phyloP scores from a whole-genome alignment of 805 yeast species.

The Candida hispaniensis region DNA sequence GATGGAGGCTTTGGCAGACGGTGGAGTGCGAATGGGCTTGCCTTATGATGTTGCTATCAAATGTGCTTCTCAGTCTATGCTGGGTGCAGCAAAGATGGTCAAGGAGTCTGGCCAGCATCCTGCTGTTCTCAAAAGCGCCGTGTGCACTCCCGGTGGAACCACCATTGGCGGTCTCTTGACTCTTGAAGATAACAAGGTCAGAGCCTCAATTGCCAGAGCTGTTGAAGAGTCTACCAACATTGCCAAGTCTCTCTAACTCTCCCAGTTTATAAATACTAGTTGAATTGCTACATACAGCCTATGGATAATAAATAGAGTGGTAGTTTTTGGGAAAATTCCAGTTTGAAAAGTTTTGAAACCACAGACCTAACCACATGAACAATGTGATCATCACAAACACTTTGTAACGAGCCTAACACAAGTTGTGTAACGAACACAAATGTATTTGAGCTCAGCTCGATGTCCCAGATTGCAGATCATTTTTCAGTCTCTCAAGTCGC shows the following conservation, averaged over 20 bases:
- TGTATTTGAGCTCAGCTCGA: no score
- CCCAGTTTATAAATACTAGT: slow-evolving; percentile 19
- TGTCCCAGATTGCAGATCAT: no score
- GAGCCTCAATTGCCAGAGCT: slow-evolving; percentile 79
- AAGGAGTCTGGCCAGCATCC: slow-evolving; percentile 77
- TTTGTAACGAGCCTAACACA: no score
- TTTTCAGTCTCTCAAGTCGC: no score
- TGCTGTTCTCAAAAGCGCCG: slow-evolving; percentile 71
- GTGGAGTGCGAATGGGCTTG: slow-evolving; percentile 89
- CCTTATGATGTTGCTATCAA: slow-evolving; percentile 73
- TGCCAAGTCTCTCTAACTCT: slow-evolving; percentile 38
- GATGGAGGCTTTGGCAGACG: slow-evolving; percentile 87
- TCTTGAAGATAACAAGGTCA: slow-evolving; percentile 84
- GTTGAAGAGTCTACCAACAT: slow-evolving; percentile 86
- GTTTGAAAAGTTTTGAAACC: no score
- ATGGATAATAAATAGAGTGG: not conserved
- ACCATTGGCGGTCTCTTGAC: slow-evolving; percentile 90
- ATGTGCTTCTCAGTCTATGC: slow-evolving; percentile 87
- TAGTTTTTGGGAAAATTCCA: not conserved
- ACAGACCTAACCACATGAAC: no score
- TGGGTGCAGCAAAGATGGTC: slow-evolving; percentile 89
- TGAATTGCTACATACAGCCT: slow-evolving; percentile 14
- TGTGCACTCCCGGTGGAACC: slow-evolving; percentile 97
- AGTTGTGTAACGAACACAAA: no score
- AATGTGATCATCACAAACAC: no score